phyloP scores from a whole-genome alignment of 2,329 filamentous ascomycete genomes.

The Ascochyta koolunga region DNA sequence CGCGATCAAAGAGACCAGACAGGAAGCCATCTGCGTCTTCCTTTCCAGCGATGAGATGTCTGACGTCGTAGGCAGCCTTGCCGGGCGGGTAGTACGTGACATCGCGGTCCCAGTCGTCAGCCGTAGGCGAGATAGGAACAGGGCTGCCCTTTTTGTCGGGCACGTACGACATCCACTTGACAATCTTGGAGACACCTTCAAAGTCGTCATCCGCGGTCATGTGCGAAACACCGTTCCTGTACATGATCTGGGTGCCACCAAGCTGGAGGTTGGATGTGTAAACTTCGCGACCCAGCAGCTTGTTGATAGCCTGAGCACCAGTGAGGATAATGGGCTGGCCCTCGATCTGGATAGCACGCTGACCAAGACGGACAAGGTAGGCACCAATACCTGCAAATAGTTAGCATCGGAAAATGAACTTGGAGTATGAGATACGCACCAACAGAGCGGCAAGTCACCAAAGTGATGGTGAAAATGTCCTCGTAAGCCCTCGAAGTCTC shows the following conservation, averaged over 20 bases:
- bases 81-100: conserved; percentile 79
- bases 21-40: conserved; percentile 85
- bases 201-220: conserved; percentile 99
- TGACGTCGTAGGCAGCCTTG: conserved; percentile 88
- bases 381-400: conserved; percentile 80
- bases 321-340: conserved; percentile 98
- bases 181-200: conserved; percentile 95
- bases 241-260: conserved; percentile 99
- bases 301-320: conserved; percentile 96
- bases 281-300: conserved; percentile 94
- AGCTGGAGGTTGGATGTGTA: conserved; percentile 99
- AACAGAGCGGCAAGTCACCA: conserved; percentile 97
- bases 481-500: conserved; percentile 97
- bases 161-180: conserved; percentile 97
- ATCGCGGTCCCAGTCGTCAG: conserved; percentile 92
- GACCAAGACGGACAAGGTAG: conserved; percentile 96
- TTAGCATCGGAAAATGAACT: conserved; percentile 40
- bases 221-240: conserved; percentile 99
- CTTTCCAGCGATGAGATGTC: conserved; percentile 90
- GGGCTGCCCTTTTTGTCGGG: conserved; percentile 94
- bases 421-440: conserved; percentile 58
- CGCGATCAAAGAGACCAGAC: conserved; percentile 92
- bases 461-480: conserved; percentile 97
- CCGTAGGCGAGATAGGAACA: conserved; percentile 85
- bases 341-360: conserved; percentile 98